phyloP scores from a whole-genome alignment of 2,329 filamentous ascomycete species.

The Botrytis squamosa region DNA sequence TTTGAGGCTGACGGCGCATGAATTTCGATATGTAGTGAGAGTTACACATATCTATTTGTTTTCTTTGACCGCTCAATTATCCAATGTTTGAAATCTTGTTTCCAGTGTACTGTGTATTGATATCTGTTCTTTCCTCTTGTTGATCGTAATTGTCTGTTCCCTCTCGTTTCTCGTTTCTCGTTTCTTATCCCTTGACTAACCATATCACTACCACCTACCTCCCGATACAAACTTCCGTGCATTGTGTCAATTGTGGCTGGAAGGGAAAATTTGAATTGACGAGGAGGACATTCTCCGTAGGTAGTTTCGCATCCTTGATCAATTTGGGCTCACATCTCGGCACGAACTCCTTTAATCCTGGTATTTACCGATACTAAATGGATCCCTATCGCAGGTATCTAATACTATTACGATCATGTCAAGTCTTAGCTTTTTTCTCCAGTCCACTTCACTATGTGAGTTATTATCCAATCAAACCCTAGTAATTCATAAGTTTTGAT shows the following conservation, averaged over 20 bases:
- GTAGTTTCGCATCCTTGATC: slow-evolving; percentile 5
- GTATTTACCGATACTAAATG: not conserved
- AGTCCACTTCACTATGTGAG: not conserved
- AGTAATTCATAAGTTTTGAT: slow-evolving; percentile 7
- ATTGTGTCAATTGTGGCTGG: slow-evolving; percentile 11
- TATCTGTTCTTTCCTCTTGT: not conserved
- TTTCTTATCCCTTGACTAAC: not conserved
- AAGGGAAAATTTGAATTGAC: slow-evolving; percentile 3
- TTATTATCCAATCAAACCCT: slow-evolving; percentile 7
- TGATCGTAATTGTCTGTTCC: not conserved
- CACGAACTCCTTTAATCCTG: slow-evolving; percentile 19
- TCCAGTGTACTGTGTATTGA: not conserved
- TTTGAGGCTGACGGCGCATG: slow-evolving; percentile 12
- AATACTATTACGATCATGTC: slow-evolving; percentile 2
- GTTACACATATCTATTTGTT: slow-evolving; percentile 1
- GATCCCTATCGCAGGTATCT: not conserved
- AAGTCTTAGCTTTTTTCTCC: not conserved
- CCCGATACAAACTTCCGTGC: slow-evolving; percentile 9
- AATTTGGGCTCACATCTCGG: slow-evolving; percentile 19
- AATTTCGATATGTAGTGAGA: not conserved
- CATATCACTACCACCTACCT: not conserved
- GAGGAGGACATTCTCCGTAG: not conserved
- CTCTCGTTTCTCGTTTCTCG: not conserved
- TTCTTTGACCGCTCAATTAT: slow-evolving; percentile 17
- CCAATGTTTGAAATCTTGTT: not conserved